Evolutionary conservation across 2,329 filamentous ascomycete genomes (phyloP), one percentile per base, ranked within the genome.

Genomic region (Alternaria tenuissima): DNA sequence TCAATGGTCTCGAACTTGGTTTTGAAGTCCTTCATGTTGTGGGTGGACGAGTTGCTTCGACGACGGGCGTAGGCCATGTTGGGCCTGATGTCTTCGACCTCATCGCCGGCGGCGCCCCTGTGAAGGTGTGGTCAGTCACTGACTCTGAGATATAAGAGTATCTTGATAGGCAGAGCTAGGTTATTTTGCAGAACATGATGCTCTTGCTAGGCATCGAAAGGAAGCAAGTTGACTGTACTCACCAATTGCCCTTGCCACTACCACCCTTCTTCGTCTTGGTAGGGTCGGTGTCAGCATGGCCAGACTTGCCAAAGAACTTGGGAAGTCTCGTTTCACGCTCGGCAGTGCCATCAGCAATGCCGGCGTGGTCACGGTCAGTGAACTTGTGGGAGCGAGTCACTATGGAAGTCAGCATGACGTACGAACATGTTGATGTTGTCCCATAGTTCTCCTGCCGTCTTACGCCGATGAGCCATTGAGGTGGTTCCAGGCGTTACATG

Each of bases 381-480:
- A 86, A 88, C 86, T 98, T 99, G 88, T 94, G 92, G 68, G 94
- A 96, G 80, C 95, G 94, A 84, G 95, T 97, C 94, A 99, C 94
- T 97, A 24, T 9, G n/a, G 46, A 36, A 34, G 46, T 49, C 46
- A 49, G 71, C 30, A 18, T 5, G 47, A 8, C 7, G 61, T 74
- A 28, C 70, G 67, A 42, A 59, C 39, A 36, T 18, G 26, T 38
- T 46, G 16, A 7, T 20, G 8, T 24, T 30, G 11, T 26, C 26
- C 18, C 46, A n/a, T 22, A 38, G 32, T 32, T 32, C 32, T 49
- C 46, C 20, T 49, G 46, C 32, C 20, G 46, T 38, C 32, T 26
- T 20, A 38, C 14, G 20, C 20, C 20, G 46, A 36, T 16, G 41
- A 18, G 32, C 42, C 43, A 58, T 55, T 52, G 51, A 38, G 18